Evolutionary conservation across 352 stramenopile species (phyloP), one percentile per base, ranked within the genome.

Genomic region (Globisporangium lucens): DNA sequence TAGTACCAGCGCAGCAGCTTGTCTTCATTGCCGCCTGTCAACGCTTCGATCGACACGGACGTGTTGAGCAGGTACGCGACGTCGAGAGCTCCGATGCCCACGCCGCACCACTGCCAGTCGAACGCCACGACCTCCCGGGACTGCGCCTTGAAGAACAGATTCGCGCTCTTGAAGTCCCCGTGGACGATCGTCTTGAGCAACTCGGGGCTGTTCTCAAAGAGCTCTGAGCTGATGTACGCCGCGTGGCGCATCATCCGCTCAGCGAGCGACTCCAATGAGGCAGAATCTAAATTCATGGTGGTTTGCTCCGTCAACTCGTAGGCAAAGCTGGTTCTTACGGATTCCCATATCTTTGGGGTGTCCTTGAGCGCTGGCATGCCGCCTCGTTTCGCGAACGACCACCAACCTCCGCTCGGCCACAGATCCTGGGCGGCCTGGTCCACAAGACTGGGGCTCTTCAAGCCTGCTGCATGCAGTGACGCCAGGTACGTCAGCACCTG

Each of bases 41-140:
- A 64, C 7, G 78, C 74, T n/a, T 78, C 76, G n/a, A 89, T 81
- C 35, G 56, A 72, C 43, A 87, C 80, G 0, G 82, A 92, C 10
- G 83, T 92, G 69, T 83, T 89, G 56, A 92, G 70, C 24, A 92
- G 51, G 57, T 90, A 89, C 30, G 83, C 81, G 27, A 92, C 82
- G 65, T 92, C 83, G 55, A 88, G 67, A 13, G 69, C 83, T 4
- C 82, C 83, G 8, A 90, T 72, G n/a, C 77, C 83, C 24, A 89
- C 58, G 3, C 83, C 83, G 15, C 68, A 78, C 83, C 83, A 92
- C 61, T 92, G 82, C 83, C 83, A 92, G 68, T 92, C 83, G 52
- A 92, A 92, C 4, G 82, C 83, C 61, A 87, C 75, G 15, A 83
- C 82, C 17, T 78, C 60, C 5, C 76, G 71, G 9, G 78, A 74